These are phyloP conservation scores for Podaxis sp. DNA, from an alignment of 768 basidiomycete genomes.

Conservation along the genomic window DNA sequence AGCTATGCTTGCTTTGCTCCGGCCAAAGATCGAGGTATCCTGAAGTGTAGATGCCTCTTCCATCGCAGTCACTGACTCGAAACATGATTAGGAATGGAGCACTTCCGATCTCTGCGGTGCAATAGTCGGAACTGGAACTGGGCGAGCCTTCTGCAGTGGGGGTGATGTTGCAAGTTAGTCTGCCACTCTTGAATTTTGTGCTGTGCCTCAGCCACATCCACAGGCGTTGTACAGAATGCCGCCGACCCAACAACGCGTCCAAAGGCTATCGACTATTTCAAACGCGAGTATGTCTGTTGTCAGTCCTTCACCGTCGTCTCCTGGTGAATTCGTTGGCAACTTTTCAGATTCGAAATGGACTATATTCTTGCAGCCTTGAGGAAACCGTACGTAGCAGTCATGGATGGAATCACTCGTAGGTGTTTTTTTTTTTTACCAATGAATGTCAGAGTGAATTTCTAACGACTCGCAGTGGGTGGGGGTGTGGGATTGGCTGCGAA, in stretches of 20 bases:
- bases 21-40: slow-evolving; percentile 71
- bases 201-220: neutral
- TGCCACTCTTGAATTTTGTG: neutral
- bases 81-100: slow-evolving; percentile 65
- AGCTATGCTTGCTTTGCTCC: slow-evolving; percentile 71
- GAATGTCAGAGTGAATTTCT: slow-evolving; percentile 8
- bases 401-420: slow-evolving; percentile 92
- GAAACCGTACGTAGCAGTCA: slow-evolving; percentile 89
- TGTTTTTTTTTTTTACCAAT: slow-evolving; percentile 20
- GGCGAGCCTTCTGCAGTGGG: slow-evolving; percentile 88
- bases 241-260: slow-evolving; percentile 48
- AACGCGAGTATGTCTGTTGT: slow-evolving; percentile 65
- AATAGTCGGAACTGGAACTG: slow-evolving; percentile 69
- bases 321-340: slow-evolving; percentile 11
- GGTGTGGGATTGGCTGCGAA: slow-evolving; percentile 85
- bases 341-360: slow-evolving; percentile 73
- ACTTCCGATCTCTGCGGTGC: slow-evolving; percentile 66
- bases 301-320: slow-evolving; percentile 18
- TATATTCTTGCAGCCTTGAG: slow-evolving; percentile 63
- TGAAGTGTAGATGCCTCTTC: slow-evolving; percentile 1
- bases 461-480: slow-evolving; percentile 74
- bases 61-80: slow-evolving; percentile 12
- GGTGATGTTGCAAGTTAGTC: slow-evolving; percentile 88
- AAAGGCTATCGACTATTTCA: slow-evolving; percentile 84
- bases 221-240: slow-evolving; percentile 59